Base-by-base conservation (phyloP, 345 rosid genomes). In the Reutealis trisperma region DNA sequence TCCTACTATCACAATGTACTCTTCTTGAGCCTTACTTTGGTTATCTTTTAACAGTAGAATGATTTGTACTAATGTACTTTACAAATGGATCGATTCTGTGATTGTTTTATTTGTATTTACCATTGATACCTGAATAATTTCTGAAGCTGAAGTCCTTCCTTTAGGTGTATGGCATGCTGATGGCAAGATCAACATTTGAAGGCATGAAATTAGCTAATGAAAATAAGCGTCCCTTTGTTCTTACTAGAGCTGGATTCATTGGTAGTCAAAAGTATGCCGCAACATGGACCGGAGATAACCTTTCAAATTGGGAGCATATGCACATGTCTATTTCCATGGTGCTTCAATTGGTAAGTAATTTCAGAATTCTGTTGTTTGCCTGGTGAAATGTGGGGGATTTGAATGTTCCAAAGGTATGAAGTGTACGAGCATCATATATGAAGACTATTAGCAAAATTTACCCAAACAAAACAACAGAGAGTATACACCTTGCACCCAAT, bases 231-330 rank as follows among this genome's bases (percentile, higher is more conserved):
- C 97, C 98, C 42, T 94, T 94, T 82, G 98, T 94, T 66, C 92
- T 94, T 73, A 91, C 98, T n/a, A 88, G 97, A 72, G 98, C 98
- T 84, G 97, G 98, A 83, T 94, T 91, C 72, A 77, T 88, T 62
- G 97, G 97, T 75, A 91, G 95, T 76, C 97, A 94, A 78, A 90
- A 90, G 79, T 89, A 89, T 86, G 97, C 95, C 67, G 97, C 98
- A 45, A 93, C 95, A 42, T 93, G 98, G 98, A 91, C 97, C 0
- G 95, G 97, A 78, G 98, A 94, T 87, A 94, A 94, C 80, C 89
- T 91, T 75, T 94, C 98, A 78, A 93, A 77, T 44, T 91, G 98
- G 98, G 93, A 94, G 84, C 97, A 94, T 80, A 82, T 93, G 58
- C 97, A 91, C 82, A 91, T 91, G 98, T 89, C 93, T 75, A 87